Percentiles rank a stretch among this genome's conserved stretches.
These are phyloP conservation scores for Dimargaris xerosporica DNA, from an alignment of 192 early-diverging fungal genomes.

Conservation along the genomic window DNA sequence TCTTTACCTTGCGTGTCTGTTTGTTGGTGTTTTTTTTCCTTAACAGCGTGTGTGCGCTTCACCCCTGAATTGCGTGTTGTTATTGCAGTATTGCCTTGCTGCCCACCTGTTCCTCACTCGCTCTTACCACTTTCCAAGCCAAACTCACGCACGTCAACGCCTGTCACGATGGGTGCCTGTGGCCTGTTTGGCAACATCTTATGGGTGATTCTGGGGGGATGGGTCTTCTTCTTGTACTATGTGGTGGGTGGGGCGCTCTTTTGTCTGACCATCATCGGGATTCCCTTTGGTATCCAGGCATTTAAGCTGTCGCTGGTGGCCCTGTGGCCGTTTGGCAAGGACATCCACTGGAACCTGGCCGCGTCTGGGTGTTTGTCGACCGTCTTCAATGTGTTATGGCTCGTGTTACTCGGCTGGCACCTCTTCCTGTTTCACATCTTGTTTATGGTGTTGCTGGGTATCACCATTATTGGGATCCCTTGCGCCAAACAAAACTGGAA, in stretches of 20 bases:
- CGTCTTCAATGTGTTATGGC: constrained; percentile 9
- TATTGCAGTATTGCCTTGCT: too few relatives aligned
- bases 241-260: background rate
- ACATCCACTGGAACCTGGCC: background rate
- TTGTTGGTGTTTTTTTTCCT: too few relatives aligned
- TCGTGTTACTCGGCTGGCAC: constrained; percentile 9
- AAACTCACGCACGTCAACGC: too few relatives aligned
- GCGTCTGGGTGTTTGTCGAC: background rate
- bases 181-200: constrained; percentile 10
- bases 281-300: constrained; percentile 1
- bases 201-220: constrained; percentile 7
- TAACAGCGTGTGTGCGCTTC: too few relatives aligned
- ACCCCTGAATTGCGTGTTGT: too few relatives aligned
- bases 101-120: too few relatives aligned
- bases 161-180: constrained; percentile 1
- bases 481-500: constrained; percentile 13
- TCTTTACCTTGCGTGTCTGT: too few relatives aligned
- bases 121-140: too few relatives aligned
- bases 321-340: constrained; percentile 10
- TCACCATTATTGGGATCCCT: constrained; percentile 11
- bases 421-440: constrained; percentile 7
- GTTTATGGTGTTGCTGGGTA: background rate
- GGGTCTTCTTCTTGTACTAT: constrained; percentile 5
- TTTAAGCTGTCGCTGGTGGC: constrained; percentile 7
- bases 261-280: constrained; percentile 5